Conservation (phyloP, 225 moss, liverwort and hornwort genomes). For the Marchantia polymorpha region DNA sequence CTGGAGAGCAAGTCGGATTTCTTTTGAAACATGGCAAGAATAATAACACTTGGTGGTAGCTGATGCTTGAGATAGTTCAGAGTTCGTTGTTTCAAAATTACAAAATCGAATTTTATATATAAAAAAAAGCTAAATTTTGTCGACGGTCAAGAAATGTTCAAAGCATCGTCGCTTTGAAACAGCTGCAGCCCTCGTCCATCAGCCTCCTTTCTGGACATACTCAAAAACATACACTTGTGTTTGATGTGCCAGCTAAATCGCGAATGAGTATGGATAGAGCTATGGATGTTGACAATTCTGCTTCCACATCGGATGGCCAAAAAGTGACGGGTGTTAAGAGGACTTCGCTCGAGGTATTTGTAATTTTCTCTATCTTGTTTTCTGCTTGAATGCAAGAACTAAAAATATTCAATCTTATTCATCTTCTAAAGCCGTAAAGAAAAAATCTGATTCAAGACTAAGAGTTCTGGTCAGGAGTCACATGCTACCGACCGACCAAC, state of each 20-base stretch:
- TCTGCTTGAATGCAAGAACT: not conserved
- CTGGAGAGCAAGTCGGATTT: too few species aligned
- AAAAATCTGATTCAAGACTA: not conserved
- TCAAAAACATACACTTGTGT: not conserved
- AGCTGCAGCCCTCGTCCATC: too few species aligned
- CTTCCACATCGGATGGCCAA: slow-evolving; percentile 4
- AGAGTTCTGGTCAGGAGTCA: not conserved
- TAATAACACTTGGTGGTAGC: too few species aligned
- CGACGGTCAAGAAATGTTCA: too few species aligned
- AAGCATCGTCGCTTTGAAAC: not conserved
- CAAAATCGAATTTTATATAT: too few species aligned
- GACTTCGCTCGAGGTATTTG: slow-evolving; percentile 39
- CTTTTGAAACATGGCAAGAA: too few species aligned
- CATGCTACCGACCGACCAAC: too few species aligned
- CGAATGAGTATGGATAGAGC: slow-evolving; percentile 26
- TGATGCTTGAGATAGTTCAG: too few species aligned
- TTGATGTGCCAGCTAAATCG: slow-evolving; percentile 35
- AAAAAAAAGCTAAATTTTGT: too few species aligned
- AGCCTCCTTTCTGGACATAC: too few species aligned
- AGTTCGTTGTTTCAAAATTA: too few species aligned
- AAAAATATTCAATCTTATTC: not conserved
- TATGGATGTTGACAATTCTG: not conserved
- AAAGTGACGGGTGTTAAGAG: slow-evolving; percentile 43
- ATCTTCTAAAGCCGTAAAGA: not conserved
- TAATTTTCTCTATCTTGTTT: not conserved